phyloP scores from a whole-genome alignment of 2,329 filamentous ascomycete species.

The Fusarium tupiense region DNA sequence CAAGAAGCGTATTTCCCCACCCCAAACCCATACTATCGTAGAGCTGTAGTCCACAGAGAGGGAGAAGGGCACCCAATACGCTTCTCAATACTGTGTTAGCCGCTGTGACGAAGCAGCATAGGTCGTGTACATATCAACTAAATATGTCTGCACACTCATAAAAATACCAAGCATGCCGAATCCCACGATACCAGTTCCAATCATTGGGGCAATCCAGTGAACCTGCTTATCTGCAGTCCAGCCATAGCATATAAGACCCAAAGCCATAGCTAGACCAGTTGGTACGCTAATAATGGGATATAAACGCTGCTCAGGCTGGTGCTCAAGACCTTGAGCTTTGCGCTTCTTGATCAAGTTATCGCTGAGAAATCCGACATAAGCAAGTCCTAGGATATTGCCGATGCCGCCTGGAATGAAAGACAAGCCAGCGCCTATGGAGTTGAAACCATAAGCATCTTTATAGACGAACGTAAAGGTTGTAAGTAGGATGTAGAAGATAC shows the following conservation, averaged over 20 bases:
- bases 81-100: background rate
- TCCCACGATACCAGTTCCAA: background rate
- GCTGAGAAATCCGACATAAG: background rate
- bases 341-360: background rate
- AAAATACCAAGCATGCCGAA: background rate
- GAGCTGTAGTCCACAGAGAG: background rate
- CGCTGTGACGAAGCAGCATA: background rate
- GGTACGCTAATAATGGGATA: background rate
- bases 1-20: background rate
- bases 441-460: slow-evolving; percentile 53
- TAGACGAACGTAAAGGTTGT: slow-evolving; percentile 65
- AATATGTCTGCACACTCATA: background rate
- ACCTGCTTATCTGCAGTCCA: background rate
- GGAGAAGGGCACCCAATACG: background rate
- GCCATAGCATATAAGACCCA: background rate
- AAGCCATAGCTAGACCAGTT: background rate
- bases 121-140: background rate
- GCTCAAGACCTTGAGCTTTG: background rate
- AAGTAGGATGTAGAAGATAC: slow-evolving; percentile 63
- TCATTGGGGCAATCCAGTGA: background rate
- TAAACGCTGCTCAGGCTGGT: background rate
- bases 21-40: background rate
- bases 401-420: slow-evolving; percentile 37
- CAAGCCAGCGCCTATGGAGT: slow-evolving; percentile 33
- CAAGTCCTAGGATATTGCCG: slow-evolving; percentile 4